A percentile compares a stretch with the other conserved stretches of the same genome.
Evolutionary conservation across 495 filamentous ascomycete species (phyloP).

Genomic region (Glarea lozoyensis): DNA sequence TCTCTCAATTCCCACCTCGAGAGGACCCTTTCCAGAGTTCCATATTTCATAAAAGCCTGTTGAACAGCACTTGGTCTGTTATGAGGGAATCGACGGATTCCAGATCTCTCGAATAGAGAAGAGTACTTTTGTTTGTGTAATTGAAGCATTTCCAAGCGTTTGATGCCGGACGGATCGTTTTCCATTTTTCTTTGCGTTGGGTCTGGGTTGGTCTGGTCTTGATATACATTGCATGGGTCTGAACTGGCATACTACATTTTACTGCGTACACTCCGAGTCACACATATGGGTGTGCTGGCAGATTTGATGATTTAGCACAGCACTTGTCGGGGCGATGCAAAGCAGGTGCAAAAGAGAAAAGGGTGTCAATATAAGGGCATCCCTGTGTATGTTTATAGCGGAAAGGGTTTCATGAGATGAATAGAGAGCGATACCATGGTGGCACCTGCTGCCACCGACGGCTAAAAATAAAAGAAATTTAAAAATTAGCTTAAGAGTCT

Average conservation of each 20-base stretch:
- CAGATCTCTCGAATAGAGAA: constrained; percentile 1
- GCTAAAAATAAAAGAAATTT: constrained; percentile 6
- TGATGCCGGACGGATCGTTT: constrained; percentile 2
- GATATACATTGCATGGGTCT: constrained; percentile 13
- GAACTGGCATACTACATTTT: constrained; percentile 5
- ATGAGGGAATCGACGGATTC: constrained; percentile 4
- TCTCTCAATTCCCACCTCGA: neutral
- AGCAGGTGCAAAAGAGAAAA: neutral
- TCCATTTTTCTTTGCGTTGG: neutral
- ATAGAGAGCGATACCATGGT: constrained; percentile 8
- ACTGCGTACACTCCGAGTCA: neutral
- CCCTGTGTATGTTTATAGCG: constrained; percentile 15
- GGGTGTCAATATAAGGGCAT: constrained; percentile 1
- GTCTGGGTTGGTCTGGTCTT: constrained; percentile 10
- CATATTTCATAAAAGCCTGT: constrained; percentile 7
- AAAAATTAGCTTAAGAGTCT: no score
- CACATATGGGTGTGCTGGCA: constrained; percentile 2
- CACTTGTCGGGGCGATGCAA: neutral
- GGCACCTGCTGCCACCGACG: neutral
- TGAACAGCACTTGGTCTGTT: constrained; percentile 1
- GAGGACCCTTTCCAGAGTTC: neutral
- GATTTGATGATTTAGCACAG: neutral
- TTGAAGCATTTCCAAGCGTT: constrained; percentile 14
- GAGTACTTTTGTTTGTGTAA: constrained; percentile 5
- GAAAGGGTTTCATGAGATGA: constrained; percentile 7